phyloP scores from a whole-genome alignment of 2,329 filamentous ascomycete species.

The Rhytidhysteron rufulum region DNA sequence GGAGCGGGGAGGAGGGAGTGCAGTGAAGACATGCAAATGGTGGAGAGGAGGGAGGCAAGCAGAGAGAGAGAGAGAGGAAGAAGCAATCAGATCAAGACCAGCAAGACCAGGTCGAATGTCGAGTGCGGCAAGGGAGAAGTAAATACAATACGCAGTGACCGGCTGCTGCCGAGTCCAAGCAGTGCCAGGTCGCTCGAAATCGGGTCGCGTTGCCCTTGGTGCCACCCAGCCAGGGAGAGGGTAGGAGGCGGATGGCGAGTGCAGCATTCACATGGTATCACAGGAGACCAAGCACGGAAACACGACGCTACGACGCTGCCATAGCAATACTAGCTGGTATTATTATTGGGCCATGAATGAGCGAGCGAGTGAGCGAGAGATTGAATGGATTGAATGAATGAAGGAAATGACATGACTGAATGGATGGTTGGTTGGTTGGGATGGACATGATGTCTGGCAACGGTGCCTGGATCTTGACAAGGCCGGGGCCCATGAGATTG shows the following conservation, averaged over 20 bases:
- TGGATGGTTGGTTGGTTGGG: no score
- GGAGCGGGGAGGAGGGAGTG: constrained; percentile 19
- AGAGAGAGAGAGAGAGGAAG: constrained; percentile 15
- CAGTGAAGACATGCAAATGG: constrained; percentile 18
- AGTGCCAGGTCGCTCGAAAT: constrained; percentile 16
- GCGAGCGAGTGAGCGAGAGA: no score
- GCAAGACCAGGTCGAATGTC: constrained; percentile 13
- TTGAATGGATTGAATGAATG: no score
- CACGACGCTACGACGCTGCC: constrained; percentile 32
- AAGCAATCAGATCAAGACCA: constrained; percentile 18
- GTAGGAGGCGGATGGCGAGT: constrained; percentile 15
- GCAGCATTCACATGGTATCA: constrained; percentile 22
- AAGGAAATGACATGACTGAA: no score
- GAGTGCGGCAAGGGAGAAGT: constrained; percentile 27
- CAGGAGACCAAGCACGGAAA: constrained; percentile 23
- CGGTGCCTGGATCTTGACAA: no score
- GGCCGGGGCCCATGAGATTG: no score
- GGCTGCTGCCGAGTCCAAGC: constrained; percentile 25
- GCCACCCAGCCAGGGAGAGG: constrained; percentile 22
- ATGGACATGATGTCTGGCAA: no score
- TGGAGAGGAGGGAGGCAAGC: constrained; percentile 14
- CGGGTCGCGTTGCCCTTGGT: constrained; percentile 21
- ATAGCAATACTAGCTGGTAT: constrained; percentile 15
- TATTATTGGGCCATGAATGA: no score
- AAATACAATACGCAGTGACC: constrained; percentile 21